phyloP scores from a whole-genome alignment of 176 grass and related monocot species.

The Bolboschoenus planiculmis region DNA sequence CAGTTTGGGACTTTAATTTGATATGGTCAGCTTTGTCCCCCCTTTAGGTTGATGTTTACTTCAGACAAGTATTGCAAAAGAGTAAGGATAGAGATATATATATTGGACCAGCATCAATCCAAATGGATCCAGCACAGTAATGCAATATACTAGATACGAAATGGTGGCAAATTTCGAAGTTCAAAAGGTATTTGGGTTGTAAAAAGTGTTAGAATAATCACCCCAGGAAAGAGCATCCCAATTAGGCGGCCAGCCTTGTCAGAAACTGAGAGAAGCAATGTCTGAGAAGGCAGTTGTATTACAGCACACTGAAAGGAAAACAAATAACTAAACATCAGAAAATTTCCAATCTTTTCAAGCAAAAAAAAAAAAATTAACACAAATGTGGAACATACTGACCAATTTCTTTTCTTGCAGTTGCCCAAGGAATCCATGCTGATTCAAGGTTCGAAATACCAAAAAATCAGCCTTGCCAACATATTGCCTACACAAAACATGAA shows the following conservation, averaged over 20 bases:
- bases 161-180: neutral
- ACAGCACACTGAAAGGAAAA: conserved; percentile 71
- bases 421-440: conserved; percentile 92
- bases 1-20: neutral
- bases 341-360: neutral
- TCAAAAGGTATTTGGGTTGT: neutral
- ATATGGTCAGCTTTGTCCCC: neutral
- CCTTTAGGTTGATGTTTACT: neutral
- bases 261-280: conserved; percentile 80
- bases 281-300: conserved; percentile 96
- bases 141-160: neutral
- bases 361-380: neutral
- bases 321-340: conserved; percentile 28
- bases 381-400: conserved; percentile 31
- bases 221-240: conserved; percentile 97
- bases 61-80: neutral
- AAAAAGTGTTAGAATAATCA: conserved; percentile 18
- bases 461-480: conserved; percentile 94
- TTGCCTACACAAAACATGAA: conserved; percentile 47
- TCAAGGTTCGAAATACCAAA: conserved; percentile 82
- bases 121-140: neutral
- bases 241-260: conserved; percentile 86
- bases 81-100: neutral
- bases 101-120: neutral
- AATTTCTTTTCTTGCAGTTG: conserved; percentile 98